These are phyloP conservation scores for Candida pseudoviswanathii DNA, from an alignment of 1,139 yeast species.

Conservation along the genomic window DNA sequence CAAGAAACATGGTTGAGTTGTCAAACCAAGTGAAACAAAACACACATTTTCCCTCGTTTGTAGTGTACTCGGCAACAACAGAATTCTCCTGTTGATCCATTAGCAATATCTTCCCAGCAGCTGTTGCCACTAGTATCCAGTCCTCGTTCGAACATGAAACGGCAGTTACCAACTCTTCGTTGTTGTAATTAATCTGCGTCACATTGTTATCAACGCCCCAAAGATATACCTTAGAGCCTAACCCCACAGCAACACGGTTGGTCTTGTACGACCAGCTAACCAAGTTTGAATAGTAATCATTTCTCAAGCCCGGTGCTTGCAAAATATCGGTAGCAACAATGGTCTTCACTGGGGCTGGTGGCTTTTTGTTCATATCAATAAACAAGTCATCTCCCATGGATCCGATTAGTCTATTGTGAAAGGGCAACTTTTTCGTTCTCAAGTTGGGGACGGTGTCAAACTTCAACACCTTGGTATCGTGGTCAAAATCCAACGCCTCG, in stretches of 20 bases:
- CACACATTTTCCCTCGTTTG: constrained; percentile 35
- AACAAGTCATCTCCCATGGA: not conserved
- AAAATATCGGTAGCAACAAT: constrained; percentile 26
- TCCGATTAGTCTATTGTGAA: not conserved
- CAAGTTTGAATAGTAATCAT: constrained; percentile 80
- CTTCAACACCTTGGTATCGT: constrained; percentile 32
- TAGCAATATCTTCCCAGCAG: constrained; percentile 28
- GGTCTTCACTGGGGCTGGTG: constrained; percentile 2
- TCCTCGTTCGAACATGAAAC: constrained; percentile 55
- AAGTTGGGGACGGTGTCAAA: constrained; percentile 19
- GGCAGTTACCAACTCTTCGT: constrained; percentile 54
- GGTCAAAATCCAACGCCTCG: constrained; percentile 49
- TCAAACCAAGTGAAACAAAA: constrained; percentile 69
- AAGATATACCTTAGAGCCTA: constrained; percentile 59
- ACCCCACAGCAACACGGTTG: constrained; percentile 67
- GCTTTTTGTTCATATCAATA: not conserved
- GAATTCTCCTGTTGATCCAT: constrained; percentile 21
- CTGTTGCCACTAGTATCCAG: constrained; percentile 56
- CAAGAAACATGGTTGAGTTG: constrained; percentile 44
- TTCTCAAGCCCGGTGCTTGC: constrained; percentile 75
- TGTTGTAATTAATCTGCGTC: constrained; percentile 21
- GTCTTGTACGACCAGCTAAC: constrained; percentile 69
- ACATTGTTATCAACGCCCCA: constrained; percentile 66
- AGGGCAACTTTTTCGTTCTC: constrained; percentile 1
- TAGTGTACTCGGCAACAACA: constrained; percentile 12